Evolutionary conservation across 2,329 filamentous ascomycete species (phyloP), one percentile per base, ranked within the genome.

Genomic region (Fusarium beomiforme): DNA sequence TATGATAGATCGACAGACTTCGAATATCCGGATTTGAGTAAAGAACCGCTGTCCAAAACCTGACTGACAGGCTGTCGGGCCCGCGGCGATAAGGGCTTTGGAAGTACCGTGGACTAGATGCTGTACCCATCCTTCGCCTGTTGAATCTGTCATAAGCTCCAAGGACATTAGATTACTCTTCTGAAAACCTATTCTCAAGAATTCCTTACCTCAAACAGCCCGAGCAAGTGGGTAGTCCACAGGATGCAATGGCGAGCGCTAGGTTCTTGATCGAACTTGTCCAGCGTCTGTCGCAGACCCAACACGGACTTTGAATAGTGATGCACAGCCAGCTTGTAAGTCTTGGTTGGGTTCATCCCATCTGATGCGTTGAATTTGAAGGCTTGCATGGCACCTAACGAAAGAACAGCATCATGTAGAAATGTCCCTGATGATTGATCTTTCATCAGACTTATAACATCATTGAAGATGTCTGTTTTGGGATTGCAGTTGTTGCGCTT

Each of bases 51-150:
- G 68, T 4, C 75, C 78, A 10, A 60, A 56, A 3, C 72, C 75
- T 7, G 74, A 66, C 4, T 37, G 31, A 33, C 75, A 80, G 3
- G 66, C 44, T 19, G 54, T 26, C 17, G 80, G 77, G 0, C 80
- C 80, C 6, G 62, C 72, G 1, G 78, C 78, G 5, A 79, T 59
- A 2, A 81, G 65, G 0, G 80, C 79, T 1, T 66, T 78, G 0
- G 78, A 75, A 0, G 80, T 81, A 11, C 80, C 80, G 26, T 80
- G 77, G 0, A 81, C 76, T 26, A 81, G 72, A 14, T 81, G 80
- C 9, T 79, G 78, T 7, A 80, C 36, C 80, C 80, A 81, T 0
- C 77, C 79, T 21, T 76, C 64, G 0, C 78, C 80, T 0, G 78
- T 77, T 0, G 73, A 61, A 29, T 81, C 79, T 2, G 71, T 77